Evolutionary conservation across 2,329 filamentous ascomycete genomes (phyloP).

Genomic region (Leptographium lundbergii): DNA sequence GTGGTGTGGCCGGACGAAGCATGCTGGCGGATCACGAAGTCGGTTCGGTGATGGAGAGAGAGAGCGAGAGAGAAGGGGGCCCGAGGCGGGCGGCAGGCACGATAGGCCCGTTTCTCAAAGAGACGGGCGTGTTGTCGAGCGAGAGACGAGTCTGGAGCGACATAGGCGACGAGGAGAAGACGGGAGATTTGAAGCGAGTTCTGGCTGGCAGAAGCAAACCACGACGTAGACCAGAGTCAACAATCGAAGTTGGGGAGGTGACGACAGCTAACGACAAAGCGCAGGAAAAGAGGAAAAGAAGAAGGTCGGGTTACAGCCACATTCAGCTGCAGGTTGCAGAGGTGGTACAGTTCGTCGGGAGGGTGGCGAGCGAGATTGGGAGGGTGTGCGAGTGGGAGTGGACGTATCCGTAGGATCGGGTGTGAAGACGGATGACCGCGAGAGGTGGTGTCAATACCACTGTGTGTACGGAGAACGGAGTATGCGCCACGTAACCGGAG

Average conservation of each 20-base stretch:
- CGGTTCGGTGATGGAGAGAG: neutral
- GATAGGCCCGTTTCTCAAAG: neutral
- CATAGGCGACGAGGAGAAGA: neutral
- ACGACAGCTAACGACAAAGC: neutral
- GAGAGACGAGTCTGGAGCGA: no score
- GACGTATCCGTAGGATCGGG: no score
- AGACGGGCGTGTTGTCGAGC: no score
- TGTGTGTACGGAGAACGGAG: no score
- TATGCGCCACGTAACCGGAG: no score
- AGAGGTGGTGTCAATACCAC: no score
- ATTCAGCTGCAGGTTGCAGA: neutral
- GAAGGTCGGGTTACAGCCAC: neutral
- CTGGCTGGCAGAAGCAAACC: neutral
- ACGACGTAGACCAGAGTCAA: no score
- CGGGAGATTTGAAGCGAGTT: neutral
- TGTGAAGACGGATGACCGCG: no score
- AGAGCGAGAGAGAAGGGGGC: neutral
- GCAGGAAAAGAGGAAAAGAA: no score
- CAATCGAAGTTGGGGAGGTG: neutral
- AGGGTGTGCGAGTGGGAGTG: no score
- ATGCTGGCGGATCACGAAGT: slow-evolving; percentile 36
- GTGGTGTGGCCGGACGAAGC: slow-evolving; percentile 83
- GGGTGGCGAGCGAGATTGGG: neutral
- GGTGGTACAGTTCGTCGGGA: neutral
- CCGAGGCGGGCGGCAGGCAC: neutral